Percentiles rank a stretch among this genome's conserved stretches.
Evolutionary conservation across 2,329 filamentous ascomycete species (phyloP).

Genomic region (Aspergillus sp.): DNA sequence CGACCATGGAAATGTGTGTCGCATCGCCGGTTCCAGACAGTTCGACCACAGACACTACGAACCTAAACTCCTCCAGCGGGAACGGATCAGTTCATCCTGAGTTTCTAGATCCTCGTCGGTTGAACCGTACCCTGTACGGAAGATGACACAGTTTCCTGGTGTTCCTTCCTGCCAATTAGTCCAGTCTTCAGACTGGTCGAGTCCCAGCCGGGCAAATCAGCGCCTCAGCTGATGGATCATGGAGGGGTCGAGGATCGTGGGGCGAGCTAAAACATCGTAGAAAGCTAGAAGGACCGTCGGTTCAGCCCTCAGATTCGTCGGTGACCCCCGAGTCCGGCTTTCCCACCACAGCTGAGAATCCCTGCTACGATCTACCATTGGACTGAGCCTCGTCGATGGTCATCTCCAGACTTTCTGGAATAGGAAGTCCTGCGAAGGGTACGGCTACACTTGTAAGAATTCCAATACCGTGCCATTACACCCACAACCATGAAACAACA

Average conservation of each 20-base stretch:
- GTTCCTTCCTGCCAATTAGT: neutral
- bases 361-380: slow-evolving; percentile 41
- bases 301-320: slow-evolving; percentile 33
- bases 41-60: neutral
- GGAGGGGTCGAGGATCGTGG: slow-evolving; percentile 30
- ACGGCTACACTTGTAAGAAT: slow-evolving; percentile 18
- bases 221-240: slow-evolving; percentile 32
- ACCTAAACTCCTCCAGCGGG: neutral
- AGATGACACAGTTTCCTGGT: neutral
- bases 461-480: slow-evolving; percentile 5
- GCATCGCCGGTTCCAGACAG: neutral
- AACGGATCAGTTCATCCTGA: neutral
- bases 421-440: slow-evolving; percentile 18
- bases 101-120: neutral
- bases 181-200: neutral
- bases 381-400: slow-evolving; percentile 32
- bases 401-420: slow-evolving; percentile 34
- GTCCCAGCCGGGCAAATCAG: slow-evolving; percentile 5
- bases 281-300: slow-evolving; percentile 13
- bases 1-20: neutral
- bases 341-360: slow-evolving; percentile 32
- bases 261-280: slow-evolving; percentile 27
- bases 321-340: slow-evolving; percentile 25
- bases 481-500: slow-evolving; percentile 2
- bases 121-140: neutral